Evolutionary conservation across 2,329 filamentous ascomycete species (phyloP).

Genomic region (Lachnellula suecica): DNA sequence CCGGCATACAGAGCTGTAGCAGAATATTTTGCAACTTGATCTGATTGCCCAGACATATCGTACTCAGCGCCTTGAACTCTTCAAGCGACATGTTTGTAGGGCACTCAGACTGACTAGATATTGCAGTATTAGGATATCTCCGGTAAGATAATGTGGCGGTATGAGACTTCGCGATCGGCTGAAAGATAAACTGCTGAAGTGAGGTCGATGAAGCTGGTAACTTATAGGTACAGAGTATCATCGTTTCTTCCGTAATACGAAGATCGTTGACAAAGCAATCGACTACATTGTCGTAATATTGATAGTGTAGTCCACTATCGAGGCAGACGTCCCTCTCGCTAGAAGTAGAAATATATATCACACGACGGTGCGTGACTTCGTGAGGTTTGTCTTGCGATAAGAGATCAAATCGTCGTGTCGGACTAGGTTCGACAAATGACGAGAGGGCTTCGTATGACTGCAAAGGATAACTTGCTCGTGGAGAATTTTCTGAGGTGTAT

Average conservation of each 20-base stretch:
- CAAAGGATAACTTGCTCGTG: not conserved
- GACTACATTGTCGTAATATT: conserved; percentile 7
- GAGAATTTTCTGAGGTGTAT: not conserved
- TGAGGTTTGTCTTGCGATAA: conserved; percentile 10
- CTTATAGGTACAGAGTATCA: not conserved
- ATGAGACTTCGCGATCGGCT: not conserved
- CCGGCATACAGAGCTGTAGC: conserved; percentile 44
- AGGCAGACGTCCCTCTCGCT: conserved; percentile 7
- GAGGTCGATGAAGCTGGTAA: not conserved
- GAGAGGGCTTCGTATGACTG: conserved; percentile 1
- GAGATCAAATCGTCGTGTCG: conserved; percentile 3
- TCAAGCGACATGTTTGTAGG: conserved; percentile 47
- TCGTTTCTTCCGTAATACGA: not conserved
- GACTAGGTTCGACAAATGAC: not conserved
- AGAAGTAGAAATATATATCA: not conserved
- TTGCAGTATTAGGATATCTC: conserved; percentile 36
- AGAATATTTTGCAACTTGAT: conserved; percentile 58
- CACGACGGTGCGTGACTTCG: conserved; percentile 1
- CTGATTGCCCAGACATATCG: conserved; percentile 44
- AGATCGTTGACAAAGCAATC: conserved; percentile 3
- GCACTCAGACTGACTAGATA: conserved; percentile 48
- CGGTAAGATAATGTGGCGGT: not conserved
- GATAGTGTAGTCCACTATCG: conserved; percentile 6
- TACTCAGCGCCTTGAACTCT: conserved; percentile 52
- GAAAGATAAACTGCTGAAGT: conserved; percentile 5